phyloP scores from a whole-genome alignment of 805 yeast genomes.

The Wickerhamomyces hampshirensis region DNA sequence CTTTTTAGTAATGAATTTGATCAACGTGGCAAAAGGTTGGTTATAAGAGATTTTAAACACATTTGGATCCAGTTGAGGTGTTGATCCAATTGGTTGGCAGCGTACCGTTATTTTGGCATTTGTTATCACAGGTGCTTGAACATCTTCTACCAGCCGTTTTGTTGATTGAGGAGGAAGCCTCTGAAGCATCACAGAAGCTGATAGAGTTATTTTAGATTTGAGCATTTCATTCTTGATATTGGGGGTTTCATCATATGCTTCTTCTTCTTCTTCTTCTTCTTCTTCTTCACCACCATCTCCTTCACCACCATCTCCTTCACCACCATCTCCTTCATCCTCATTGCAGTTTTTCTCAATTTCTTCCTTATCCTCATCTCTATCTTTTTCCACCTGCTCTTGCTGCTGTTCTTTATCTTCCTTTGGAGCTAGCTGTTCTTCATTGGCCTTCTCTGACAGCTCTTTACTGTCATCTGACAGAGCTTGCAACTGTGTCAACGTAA shows the following conservation, averaged over 20 bases:
- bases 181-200: constrained; percentile 20
- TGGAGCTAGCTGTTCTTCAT: background rate
- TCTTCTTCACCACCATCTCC: background rate
- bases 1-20: constrained; percentile 39
- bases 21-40: constrained; percentile 43
- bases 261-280: background rate
- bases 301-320: constrained; percentile 24
- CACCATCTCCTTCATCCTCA: constrained; percentile 26
- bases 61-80: constrained; percentile 44
- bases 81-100: constrained; percentile 58
- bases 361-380: constrained; percentile 18
- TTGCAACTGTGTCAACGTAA: constrained; percentile 6
- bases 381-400: too few species aligned
- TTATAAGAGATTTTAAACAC: constrained; percentile 44
- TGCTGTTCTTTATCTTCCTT: constrained; percentile 5
- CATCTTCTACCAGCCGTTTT: constrained; percentile 4
- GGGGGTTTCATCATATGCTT: constrained; percentile 2
- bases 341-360: background rate
- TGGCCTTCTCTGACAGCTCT: too few species aligned
- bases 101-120: constrained; percentile 37
- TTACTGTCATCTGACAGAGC: too few species aligned
- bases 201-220: constrained; percentile 17
- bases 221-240: constrained; percentile 19
- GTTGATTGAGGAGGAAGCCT: constrained; percentile 18
- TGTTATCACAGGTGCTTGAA: constrained; percentile 10